These are phyloP conservation scores for Rhodotorula sp. DNA, from an alignment of 1,284 basidiomycete genomes.

Conservation along the genomic window DNA sequence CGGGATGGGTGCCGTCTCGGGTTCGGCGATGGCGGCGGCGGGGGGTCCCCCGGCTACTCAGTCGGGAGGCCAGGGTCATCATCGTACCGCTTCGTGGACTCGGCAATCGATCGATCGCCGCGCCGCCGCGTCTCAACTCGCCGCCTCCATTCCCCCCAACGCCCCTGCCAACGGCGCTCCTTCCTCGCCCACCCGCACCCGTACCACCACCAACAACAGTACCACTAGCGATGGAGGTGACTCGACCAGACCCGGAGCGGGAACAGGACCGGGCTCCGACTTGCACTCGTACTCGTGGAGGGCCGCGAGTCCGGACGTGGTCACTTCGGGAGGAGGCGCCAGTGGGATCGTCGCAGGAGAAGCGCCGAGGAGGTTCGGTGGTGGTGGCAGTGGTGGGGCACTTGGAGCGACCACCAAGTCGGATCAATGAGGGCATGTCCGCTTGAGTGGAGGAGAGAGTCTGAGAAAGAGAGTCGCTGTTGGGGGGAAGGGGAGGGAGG, in stretches of 20 bases:
- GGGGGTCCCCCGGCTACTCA: neutral
- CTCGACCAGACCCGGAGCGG: neutral
- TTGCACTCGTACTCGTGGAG: too few species aligned
- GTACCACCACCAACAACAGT: neutral
- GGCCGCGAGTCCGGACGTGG: neutral
- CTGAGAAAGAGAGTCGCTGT: too few species aligned
- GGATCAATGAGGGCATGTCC: too few species aligned
- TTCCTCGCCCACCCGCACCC: neutral
- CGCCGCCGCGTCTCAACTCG: conserved; percentile 25
- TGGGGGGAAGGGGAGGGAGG: neutral
- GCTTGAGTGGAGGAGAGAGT: neutral
- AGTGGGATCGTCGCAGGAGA: conserved; percentile 27
- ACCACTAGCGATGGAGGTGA: too few species aligned
- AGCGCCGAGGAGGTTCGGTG: conserved; percentile 24
- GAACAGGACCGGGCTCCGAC: neutral
- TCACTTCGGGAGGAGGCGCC: neutral
- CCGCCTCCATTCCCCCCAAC: neutral
- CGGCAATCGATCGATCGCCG: conserved; percentile 30
- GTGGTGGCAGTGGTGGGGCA: neutral
- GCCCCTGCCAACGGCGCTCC: neutral
- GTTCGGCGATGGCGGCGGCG: neutral
- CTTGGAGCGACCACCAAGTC: neutral
- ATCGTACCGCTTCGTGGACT: conserved; percentile 10
- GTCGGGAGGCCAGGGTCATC: neutral
- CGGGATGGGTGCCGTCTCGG: neutral